Base-by-base conservation (phyloP, 768 basidiomycete genomes). In the Gymnopilus dilepis region DNA sequence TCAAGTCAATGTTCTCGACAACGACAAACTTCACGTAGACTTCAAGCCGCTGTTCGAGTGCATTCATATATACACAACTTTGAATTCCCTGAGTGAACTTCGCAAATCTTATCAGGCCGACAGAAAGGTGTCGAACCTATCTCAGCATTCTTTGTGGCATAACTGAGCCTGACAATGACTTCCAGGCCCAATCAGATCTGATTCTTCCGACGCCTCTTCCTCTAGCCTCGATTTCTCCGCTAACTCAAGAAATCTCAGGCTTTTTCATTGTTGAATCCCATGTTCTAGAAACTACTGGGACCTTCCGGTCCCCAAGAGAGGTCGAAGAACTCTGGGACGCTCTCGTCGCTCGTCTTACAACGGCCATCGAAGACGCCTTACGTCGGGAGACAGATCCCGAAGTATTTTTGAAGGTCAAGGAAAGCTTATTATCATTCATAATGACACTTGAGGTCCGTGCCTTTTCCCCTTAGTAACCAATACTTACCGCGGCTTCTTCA, bases 261-360 rank as follows among this genome's bases (percentile, higher is more conserved):
- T 99, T 97, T 76, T 99, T 99, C 77, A 95, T 99, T 60, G 89
- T 99, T 65, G 97, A 99, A 76, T 89, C 86, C 1, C 90, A 97
- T 70, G 95, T 99, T 0, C 83, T 98, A 6, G 87, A 90, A 65
- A 94, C 94, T 0, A 94, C 95, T 9, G 88, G 89, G 17, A 86
- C 84, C 33, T 99, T 99, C 77, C 87, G 97, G n/a, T 93, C 91
- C 15, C 84, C 90, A 65, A 83, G 88, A 45, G 95, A 99, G 65
- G 90, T 99, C 2, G 95, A 99, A 65, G 95, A 96, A 59, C 84
- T 99, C 9, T 99, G 97, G 97, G 93, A 97, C 64, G 87, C 86
- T 12, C 85, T 98, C 58, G 85, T 95, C 55, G 73, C 81, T 12
- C 85, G 91, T 26, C 80, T 99, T 11, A 86, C 90, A 2, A 82